Base-by-base conservation (phyloP, 2,329 filamentous ascomycete genomes). In the Drechslerella stenobrocha region DNA sequence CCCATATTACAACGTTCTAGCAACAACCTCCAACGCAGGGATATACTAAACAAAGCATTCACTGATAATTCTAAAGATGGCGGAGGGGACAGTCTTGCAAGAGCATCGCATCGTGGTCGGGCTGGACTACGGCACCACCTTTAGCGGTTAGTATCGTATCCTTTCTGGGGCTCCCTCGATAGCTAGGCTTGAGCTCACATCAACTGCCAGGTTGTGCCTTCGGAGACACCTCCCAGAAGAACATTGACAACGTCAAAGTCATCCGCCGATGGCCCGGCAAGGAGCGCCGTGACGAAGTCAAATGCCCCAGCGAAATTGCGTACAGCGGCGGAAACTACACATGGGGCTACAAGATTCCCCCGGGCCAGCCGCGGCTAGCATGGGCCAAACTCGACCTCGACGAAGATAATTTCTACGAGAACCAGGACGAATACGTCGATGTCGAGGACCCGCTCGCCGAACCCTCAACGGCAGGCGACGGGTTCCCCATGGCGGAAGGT, bases 281-380 rank as follows among this genome's bases (percentile, higher is more conserved):
- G 44, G 57, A 69, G 45, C 56, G 57, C n/a, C 56, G 52, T 15
- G 57, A 63, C 11, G 55, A 61, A 42, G 64, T 45, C 2, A 69
- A 69, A 69, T 60, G 53, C 15, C 64, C 64, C n/a, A 63, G 57
- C 35, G 64, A 69, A 26, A 63, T 69, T n/a, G 64, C 64, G 9
- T 69, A 69, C 44, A 37, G 15, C 26, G 55, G 42, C 15, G 64
- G 64, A 6, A 60, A 37, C 7, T 69, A 57, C 32, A 48, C 48
- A 11, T 67, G 63, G 63, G 64, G 64, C 7, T 63, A 58, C 11
- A 30, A 55, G 8, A 69, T 69, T 22, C 56, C 52, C 5, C 52
- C 51, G 1, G 64, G 64, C 22, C 28, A 34, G 18, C 46, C 52
- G 20, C 58, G 64, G n/a, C 52, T 61, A 4, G 24, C 57, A 1